Evolutionary conservation across 306 rosid species (phyloP), one percentile per base, ranked within the genome.

Genomic region (Cucumis hystrix): DNA sequence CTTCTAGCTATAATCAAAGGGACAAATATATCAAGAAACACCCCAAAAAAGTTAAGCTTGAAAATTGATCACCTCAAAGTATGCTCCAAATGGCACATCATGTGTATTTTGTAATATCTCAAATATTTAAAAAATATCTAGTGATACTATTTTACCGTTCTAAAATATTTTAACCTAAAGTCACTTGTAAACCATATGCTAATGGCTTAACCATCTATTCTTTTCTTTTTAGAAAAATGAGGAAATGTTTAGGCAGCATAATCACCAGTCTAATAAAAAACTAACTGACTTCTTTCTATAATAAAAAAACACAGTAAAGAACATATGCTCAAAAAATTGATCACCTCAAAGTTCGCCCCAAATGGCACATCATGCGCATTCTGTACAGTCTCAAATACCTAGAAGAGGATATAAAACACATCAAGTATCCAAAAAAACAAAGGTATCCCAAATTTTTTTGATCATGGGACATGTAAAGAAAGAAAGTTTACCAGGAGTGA

Each of bases 311-410:
- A 75, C 69, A 14, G 54, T 37, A 35, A 16, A 55, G 14, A 78
- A 81, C 45, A 63, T 78, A 82, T 68, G 65, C 65, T 28, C 23
- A 37, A 80, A 63, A 70, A 56, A 81, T 67, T 54, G 6, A 75
- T 56, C 84, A 95, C 98, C 98, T 95, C 98, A 81, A 95, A 95
- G 82, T 84, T 87, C 37, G 97, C 88, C 76, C 97, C 98, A 80
- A 92, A 92, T 67, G 98, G 98, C 79, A 95, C 98, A 85, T 95
- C 98, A 80, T 90, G 98, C n/a, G 98, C 98, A 72, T 92, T 95
- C 80, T 92, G 98, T 70, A 95, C 97, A 14, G 95, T 92, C 84
- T 95, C 98, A 79, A 92, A 92, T 81, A 92, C 96, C 98, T 95
- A 82, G 62, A 80, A 79, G 51, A 51, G 57, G 82, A 68, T 37